Evolutionary conservation across 2,329 filamentous ascomycete genomes (phyloP), one percentile per base, ranked within the genome.

Genomic region (Fusarium circinatum): DNA sequence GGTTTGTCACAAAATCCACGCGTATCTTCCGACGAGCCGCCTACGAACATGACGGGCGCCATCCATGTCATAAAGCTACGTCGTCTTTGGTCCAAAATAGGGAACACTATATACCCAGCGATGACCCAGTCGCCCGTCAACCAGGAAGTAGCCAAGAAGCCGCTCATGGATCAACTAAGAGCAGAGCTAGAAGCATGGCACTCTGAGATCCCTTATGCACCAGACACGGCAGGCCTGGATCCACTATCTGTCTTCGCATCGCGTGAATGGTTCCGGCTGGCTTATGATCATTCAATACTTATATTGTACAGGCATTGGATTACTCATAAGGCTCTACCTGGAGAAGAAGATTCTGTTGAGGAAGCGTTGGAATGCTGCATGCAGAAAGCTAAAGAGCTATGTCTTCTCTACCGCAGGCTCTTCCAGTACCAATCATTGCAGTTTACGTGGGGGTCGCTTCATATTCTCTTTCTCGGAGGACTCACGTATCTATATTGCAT

Each of bases 271-370:
- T 85, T 84, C 52, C 65, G 78, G 7, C 74, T 84, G 3, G 81
- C 80, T 3, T 84, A 84, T 52, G 71, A 83, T 62, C 79, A 84
- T 62, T 81, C 82, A 4, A 79, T 85, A 28, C 74, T 85, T 10
- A 71, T 84, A 6, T 73, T 85, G 4, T 83, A 84, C 58, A 78
- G 82, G 3, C 73, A 76, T 28, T 74, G 74, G 63, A 80, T 81
- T 8, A 74, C 71, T 6, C 69, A 70, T 20, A 51, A 41, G 13
- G 59, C 62, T 22, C 71, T 66, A 4, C 52, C 66, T 18, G 69
- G 62, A 11, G 62, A 74, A 47, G 71, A 73, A 30, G 60, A 67
- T 5, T 68, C 57, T n/a, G 64, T 71, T 11, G 68, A 71, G 22
- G 52, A 69, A 30, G 70, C 66, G 12, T n/a, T 74, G 26, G 61